These are phyloP conservation scores for Logfia minima DNA, from an alignment of 129 eudicot genomes.

Conservation along the genomic window DNA sequence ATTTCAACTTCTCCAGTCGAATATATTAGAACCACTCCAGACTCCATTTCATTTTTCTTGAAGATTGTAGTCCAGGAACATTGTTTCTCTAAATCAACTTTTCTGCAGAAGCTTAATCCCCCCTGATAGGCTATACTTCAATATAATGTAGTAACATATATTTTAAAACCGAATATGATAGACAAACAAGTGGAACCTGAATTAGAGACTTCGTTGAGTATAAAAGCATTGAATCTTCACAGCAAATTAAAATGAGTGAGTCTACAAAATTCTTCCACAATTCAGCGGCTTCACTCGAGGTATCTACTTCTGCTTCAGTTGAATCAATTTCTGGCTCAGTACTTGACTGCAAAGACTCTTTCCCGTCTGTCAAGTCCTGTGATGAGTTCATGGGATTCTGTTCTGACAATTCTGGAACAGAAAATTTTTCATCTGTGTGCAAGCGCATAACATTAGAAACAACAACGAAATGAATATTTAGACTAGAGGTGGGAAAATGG, in stretches of 20 bases:
- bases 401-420: conserved; percentile 49
- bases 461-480: background rate
- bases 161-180: conserved; percentile 5
- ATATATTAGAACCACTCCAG: conserved; percentile 66
- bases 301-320: conserved; percentile 32
- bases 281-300: conserved; percentile 33
- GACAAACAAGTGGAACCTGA: conserved; percentile 52
- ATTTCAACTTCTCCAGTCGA: conserved; percentile 72
- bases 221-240: conserved; percentile 55
- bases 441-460: conserved; percentile 35
- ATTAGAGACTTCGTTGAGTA: conserved; percentile 60
- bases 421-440: conserved; percentile 52
- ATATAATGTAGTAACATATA: conserved; percentile 19
- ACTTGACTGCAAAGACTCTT: conserved; percentile 28
- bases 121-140: conserved; percentile 45
- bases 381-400: conserved; percentile 34
- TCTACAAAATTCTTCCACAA: conserved; percentile 41
- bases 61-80: conserved; percentile 70
- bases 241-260: conserved; percentile 75
- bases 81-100: conserved; percentile 52
- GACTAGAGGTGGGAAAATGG: background rate
- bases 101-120: conserved; percentile 33
- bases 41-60: conserved; percentile 45
- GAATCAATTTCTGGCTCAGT: conserved; percentile 34
- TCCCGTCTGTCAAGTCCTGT: conserved; percentile 42